Conservation (phyloP, 345 rosid species). For the Abelmoschus esculentus region DNA sequence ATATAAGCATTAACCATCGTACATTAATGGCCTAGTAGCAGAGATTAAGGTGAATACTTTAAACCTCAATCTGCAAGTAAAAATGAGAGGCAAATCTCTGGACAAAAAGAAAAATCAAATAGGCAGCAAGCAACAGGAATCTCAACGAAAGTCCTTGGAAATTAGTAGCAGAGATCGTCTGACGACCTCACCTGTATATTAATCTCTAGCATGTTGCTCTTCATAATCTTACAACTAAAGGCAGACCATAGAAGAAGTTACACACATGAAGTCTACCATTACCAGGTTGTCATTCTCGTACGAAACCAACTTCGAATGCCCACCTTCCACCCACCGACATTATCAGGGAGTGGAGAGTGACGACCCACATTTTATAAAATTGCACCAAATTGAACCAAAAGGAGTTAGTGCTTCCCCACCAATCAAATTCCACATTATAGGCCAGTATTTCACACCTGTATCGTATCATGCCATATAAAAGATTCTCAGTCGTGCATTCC, state of each 20-base stretch:
- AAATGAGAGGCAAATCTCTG: neutral
- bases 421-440: neutral
- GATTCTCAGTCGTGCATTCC: neutral
- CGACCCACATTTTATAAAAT: neutral
- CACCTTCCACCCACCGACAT: neutral
- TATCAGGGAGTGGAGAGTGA: neutral
- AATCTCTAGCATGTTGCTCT: neutral
- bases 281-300: slow-evolving; percentile 10
- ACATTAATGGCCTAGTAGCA: neutral
- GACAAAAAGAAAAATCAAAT: neutral
- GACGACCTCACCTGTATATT: neutral
- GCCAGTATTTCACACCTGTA: neutral
- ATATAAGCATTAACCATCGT: neutral
- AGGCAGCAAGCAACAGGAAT: neutral
- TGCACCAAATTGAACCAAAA: neutral
- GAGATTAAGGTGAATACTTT: neutral
- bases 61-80: neutral
- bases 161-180: neutral
- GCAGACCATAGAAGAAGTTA: neutral
- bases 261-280: neutral
- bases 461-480: neutral
- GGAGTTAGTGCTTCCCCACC: neutral
- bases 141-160: too few relatives aligned
- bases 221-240: neutral
- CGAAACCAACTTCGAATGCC: neutral